Percentiles rank a stretch among this genome's conserved stretches.
phyloP scores from a whole-genome alignment of 1,139 yeast genomes.

The Hyphopichia wangnamkhiaoensis region DNA sequence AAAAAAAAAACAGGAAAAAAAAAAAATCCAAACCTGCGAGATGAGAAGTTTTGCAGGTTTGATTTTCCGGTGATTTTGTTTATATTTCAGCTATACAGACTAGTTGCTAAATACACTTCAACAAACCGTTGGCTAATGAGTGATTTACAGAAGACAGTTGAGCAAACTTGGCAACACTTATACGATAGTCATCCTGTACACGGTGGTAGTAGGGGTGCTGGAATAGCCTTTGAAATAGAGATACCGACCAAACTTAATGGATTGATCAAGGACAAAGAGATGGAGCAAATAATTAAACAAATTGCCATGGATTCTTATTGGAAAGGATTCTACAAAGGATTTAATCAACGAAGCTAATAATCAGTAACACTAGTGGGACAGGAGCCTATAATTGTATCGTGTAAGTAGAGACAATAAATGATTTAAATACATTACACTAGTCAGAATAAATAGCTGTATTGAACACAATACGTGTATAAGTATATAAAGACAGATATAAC shows the following conservation, averaged over 20 bases:
- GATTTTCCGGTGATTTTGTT: background rate
- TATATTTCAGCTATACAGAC: no score
- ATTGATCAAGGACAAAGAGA: background rate
- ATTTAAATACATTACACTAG: no score
- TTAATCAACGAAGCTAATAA: background rate
- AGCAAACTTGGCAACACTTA: no score
- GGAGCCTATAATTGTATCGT: no score
- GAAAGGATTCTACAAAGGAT: slow-evolving; percentile 33
- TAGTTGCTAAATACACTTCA: no score
- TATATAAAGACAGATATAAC: background rate
- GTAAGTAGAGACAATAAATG: no score
- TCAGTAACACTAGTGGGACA: no score
- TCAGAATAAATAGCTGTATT: slow-evolving; percentile 3
- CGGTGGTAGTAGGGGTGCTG: no score
- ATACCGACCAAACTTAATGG: no score
- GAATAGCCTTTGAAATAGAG: no score
- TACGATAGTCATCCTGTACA: no score
- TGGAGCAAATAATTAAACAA: slow-evolving; percentile 25
- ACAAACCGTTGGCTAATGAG: background rate
- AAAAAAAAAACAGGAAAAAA: background rate
- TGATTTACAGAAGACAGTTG: no score
- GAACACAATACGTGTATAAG: background rate
- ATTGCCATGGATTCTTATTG: slow-evolving; percentile 33
- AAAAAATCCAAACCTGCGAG: background rate
- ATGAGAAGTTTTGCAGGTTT: slow-evolving; percentile 2